phyloP scores from a whole-genome alignment of 306 rosid genomes.

The cucumber (Cucumis sativus) region Cucumber_9930_V3 NC_026657.2:11307501-11308000 shows the following conservation, averaged over 20 bases:
- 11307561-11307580: constrained; percentile 7
- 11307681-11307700: constrained; percentile 87
- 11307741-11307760: constrained; percentile 38
- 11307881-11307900: background rate
- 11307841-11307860: background rate
- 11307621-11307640: constrained; percentile 3
- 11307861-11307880: background rate
- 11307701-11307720: constrained; percentile 89
- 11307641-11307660: constrained; percentile 45
- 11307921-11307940: background rate
- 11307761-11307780: constrained; percentile 64
- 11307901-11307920: background rate
- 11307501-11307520: constrained; percentile 98
- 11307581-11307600: background rate
- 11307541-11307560: constrained; percentile 68
- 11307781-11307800: constrained; percentile 94
- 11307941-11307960: background rate
- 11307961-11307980: background rate
- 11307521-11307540: constrained; percentile 83
- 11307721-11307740: constrained; percentile 46
- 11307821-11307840: constrained; percentile 8
- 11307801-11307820: constrained; percentile 76
- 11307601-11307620: constrained; percentile 1
- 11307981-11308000: background rate
- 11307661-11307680: constrained; percentile 48